Evolutionary conservation across 2,329 filamentous ascomycete genomes (phyloP).

Genomic region (Pestalotiopsis sp.): DNA sequence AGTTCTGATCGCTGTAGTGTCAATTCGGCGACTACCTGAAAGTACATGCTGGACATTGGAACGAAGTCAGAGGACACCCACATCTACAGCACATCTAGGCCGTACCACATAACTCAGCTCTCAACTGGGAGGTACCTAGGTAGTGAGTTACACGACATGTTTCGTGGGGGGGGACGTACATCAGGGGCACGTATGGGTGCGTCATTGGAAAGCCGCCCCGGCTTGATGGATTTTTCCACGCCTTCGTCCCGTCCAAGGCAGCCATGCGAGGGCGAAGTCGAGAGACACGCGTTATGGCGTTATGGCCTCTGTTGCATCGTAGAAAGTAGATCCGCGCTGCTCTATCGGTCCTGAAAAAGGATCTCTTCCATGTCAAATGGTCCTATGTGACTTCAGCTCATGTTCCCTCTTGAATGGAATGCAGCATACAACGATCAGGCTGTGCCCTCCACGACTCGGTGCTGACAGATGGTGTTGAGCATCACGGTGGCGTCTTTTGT

Average conservation of each 20-base stretch:
- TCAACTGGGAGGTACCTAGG: background rate
- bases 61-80: background rate
- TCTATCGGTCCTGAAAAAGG: background rate
- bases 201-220: background rate
- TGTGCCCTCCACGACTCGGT: background rate
- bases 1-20: background rate
- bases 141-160: slow-evolving; percentile 4
- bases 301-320: background rate
- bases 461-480: background rate
- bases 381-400: background rate
- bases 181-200: background rate
- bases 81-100: background rate
- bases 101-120: slow-evolving; percentile 8
- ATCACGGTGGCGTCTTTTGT: background rate
- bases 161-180: background rate
- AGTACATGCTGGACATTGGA: background rate
- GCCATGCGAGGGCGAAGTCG: background rate
- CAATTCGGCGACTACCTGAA: background rate
- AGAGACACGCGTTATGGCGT: background rate
- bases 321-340: background rate
- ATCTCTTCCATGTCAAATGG: background rate
- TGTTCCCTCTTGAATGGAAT: background rate
- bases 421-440: background rate
- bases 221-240: background rate
- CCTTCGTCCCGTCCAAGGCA: background rate